A percentile compares a stretch with the other conserved stretches of the same genome.
phyloP scores from a whole-genome alignment of 2,329 filamentous ascomycete species.

The Colletotrichum sp. region DNA sequence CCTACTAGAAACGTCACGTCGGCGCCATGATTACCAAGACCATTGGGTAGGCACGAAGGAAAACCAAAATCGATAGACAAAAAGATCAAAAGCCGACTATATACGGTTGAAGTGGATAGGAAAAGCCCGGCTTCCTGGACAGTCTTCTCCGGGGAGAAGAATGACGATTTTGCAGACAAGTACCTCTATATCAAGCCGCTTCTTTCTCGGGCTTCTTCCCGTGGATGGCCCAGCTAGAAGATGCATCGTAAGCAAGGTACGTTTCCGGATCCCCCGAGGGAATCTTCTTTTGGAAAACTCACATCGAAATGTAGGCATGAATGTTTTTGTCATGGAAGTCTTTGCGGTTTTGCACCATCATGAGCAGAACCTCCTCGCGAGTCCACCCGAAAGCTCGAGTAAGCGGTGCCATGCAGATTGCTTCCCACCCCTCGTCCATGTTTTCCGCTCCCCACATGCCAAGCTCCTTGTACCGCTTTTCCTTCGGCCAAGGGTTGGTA shows the following conservation, averaged over 20 bases:
- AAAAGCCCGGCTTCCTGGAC: no score
- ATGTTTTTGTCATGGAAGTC: constrained; percentile 26
- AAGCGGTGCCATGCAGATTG: constrained; percentile 27
- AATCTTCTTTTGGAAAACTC: not conserved
- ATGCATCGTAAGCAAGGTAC: not conserved
- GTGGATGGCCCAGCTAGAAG: not conserved
- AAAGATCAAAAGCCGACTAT: no score
- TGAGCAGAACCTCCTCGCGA: constrained; percentile 23
- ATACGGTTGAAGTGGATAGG: no score
- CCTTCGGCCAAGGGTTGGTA: constrained; percentile 55
- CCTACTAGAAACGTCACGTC: no score
- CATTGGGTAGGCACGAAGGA: no score
- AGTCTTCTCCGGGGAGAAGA: no score
- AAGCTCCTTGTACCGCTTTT: constrained; percentile 54
- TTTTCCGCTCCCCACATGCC: constrained; percentile 33
- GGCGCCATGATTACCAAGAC: no score
- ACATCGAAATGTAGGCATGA: constrained; percentile 22
- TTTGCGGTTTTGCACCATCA: constrained; percentile 26
- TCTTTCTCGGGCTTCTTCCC: not conserved
- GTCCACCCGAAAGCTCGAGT: constrained; percentile 29
- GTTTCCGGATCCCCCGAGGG: accelerated
- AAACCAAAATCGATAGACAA: no score
- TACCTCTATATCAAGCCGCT: no score
- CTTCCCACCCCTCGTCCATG: constrained; percentile 25
- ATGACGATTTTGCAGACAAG: no score